Evolutionary conservation across 305 asterid species (phyloP), one percentile per base, ranked within the genome.

Genomic region (Ruellia speciosa): DNA sequence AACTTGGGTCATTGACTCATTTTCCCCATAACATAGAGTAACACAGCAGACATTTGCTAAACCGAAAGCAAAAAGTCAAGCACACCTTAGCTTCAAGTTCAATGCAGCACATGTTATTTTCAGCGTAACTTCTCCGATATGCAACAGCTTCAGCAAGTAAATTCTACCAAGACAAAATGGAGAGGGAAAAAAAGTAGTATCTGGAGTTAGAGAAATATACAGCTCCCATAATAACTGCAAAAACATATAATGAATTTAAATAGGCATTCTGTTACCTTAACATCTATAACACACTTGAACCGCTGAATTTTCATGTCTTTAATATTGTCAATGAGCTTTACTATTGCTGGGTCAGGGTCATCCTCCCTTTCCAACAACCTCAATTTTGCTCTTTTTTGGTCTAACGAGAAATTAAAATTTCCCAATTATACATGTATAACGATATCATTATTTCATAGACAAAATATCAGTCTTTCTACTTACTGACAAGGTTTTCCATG

Each of bases 81-180:
- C 66, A 53, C 53, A 90, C 98, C 94, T 81, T 86, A 48, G 84
- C 78, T 60, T 82, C 94, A 58, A 79, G 72, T 77, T 86, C 99
- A 75, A 86, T 72, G 62, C 66, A 70, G 68, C 76, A 67, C 88
- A 88, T 71, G 76, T 69, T 73, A 43, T 49, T 63, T 74, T 84
- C 99, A 61, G 95, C 88, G 69, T 63, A 82, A 73, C 67, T 74
- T 84, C 83, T 78, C 33, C 90, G 76, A 53, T 63, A 63, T 75
- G 84, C 86, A 68, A 82, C 87, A 72, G 96, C 95, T 66, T 86
- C 94, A 49, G 64, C 63, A 51, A 92, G 86, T 67, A 78, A 77
- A 72, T 74, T 64, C 98, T 90, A 78, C 57, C 70, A 67, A 64
- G 66, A 70, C 66, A 75, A 65, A 55, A 37, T 45, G 53, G 58